These are phyloP conservation scores for Candida arabinofermentans DNA, from an alignment of 805 yeast species.

Conservation along the genomic window DNA sequence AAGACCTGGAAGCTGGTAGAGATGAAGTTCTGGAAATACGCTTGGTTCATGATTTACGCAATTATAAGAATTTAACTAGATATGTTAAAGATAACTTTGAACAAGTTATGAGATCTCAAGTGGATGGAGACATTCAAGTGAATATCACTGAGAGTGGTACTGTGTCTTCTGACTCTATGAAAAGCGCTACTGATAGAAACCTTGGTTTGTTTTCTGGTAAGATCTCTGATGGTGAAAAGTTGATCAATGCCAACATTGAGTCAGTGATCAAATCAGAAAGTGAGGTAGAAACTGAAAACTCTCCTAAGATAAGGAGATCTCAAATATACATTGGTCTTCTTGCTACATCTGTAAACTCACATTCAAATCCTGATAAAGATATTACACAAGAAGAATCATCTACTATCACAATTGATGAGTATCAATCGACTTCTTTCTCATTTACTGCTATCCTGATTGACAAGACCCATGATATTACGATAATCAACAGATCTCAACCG, in stretches of 20 bases:
- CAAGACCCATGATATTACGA: constrained; percentile 68
- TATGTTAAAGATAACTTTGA: constrained; percentile 53
- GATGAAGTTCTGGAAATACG: constrained; percentile 59
- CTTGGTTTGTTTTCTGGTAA: constrained; percentile 76
- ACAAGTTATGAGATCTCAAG: constrained; percentile 61
- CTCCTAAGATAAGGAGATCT: constrained; percentile 18
- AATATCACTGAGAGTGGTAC: constrained; percentile 50
- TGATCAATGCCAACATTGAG: constrained; percentile 83
- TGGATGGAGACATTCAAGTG: constrained; percentile 71
- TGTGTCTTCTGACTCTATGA: constrained; percentile 27
- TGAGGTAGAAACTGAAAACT: constrained; percentile 1
- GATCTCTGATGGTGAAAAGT: constrained; percentile 77
- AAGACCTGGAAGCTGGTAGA: constrained; percentile 20
- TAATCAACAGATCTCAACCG: constrained; percentile 79
- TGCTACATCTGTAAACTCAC: constrained; percentile 26
- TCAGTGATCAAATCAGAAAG: constrained; percentile 43
- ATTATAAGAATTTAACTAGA: constrained; percentile 44
- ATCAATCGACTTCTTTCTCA: constrained; percentile 54
- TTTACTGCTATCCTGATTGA: constrained; percentile 78
- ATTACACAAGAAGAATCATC: constrained; percentile 24
- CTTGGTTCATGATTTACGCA: constrained; percentile 63
- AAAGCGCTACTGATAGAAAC: constrained; percentile 33
- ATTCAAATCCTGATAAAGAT: constrained; percentile 7
- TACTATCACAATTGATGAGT: constrained; percentile 40
- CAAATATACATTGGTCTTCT: constrained; percentile 30